A percentile compares a stretch with the other conserved stretches of the same genome.
Conservation (phyloP, 2,329 filamentous ascomycete genomes). For the Tothia fuscella region DNA sequence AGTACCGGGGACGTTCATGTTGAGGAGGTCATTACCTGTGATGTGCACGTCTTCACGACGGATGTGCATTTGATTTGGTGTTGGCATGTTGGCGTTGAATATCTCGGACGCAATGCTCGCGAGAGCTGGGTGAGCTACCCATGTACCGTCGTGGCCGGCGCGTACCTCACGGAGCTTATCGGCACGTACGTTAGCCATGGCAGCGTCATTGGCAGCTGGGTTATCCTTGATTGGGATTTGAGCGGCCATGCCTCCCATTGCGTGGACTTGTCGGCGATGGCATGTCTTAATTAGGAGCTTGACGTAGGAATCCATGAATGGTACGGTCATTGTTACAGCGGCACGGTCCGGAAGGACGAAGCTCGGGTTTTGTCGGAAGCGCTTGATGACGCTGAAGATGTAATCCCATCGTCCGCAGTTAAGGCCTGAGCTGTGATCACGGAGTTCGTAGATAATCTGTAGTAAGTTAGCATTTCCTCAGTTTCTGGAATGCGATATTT, state of each 20-base stretch:
- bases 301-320: slow-evolving; percentile 97
- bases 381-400: slow-evolving; percentile 99
- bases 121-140: slow-evolving; percentile 93
- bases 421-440: slow-evolving; percentile 88
- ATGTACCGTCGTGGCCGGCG: slow-evolving; percentile 91
- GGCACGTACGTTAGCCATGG: slow-evolving; percentile 83
- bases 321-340: slow-evolving; percentile 90
- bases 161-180: slow-evolving; percentile 95
- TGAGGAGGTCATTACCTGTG: slow-evolving; percentile 78
- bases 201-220: slow-evolving; percentile 76
- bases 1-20: slow-evolving; percentile 92
- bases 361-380: slow-evolving; percentile 87
- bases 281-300: slow-evolving; percentile 97
- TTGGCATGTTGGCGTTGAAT: slow-evolving; percentile 98
- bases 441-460: slow-evolving; percentile 92
- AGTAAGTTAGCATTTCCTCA: slow-evolving; percentile 12
- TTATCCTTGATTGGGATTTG: slow-evolving; percentile 99
- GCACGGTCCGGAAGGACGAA: slow-evolving; percentile 90
- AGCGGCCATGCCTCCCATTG: slow-evolving; percentile 97
- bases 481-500: background rate
- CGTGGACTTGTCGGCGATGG: slow-evolving; percentile 92
- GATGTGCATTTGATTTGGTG: slow-evolving; percentile 88
- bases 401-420: slow-evolving; percentile 99
- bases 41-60: slow-evolving; percentile 83
- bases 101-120: slow-evolving; percentile 79